phyloP scores from a whole-genome alignment of 192 early-diverging fungal genomes.

The Coemansia sp. region DNA sequence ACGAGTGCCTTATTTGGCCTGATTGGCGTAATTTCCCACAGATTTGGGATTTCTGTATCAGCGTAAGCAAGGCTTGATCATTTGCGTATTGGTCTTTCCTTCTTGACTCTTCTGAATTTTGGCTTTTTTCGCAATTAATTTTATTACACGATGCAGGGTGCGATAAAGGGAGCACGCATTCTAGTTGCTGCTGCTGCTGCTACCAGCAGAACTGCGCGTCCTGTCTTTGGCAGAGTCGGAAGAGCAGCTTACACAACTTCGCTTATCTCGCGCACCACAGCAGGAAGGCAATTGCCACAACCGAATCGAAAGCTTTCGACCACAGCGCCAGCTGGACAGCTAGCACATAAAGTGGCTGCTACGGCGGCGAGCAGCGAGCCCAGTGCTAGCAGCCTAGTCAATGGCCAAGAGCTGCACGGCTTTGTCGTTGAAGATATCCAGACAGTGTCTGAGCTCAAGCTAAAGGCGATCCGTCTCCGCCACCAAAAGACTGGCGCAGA shows the following conservation, averaged over 20 bases:
- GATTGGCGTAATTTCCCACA: not conserved
- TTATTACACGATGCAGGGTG: not conserved
- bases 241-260: not conserved
- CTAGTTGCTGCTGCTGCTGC: conserved; percentile 15
- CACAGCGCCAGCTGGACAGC: not conserved
- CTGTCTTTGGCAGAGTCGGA: not conserved
- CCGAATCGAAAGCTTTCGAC: not conserved
- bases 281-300: not conserved
- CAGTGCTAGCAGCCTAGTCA: conserved; percentile 13
- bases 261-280: not conserved
- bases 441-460: conserved; percentile 71
- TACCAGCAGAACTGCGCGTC: not conserved
- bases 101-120: not conserved
- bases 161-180: conserved; percentile 21
- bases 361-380: conserved; percentile 1
- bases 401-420: conserved; percentile 33
- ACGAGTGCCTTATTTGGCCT: not conserved
- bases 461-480: conserved; percentile 70
- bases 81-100: not conserved
- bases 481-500: conserved; percentile 80
- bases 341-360: not conserved
- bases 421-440: conserved; percentile 53
- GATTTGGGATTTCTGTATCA: conserved; percentile 2
- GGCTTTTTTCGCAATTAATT: not conserved
- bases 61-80: not conserved